Evolutionary conservation across 1,284 basidiomycete genomes (phyloP).

Genomic region (Puccinia triticina): DNA sequence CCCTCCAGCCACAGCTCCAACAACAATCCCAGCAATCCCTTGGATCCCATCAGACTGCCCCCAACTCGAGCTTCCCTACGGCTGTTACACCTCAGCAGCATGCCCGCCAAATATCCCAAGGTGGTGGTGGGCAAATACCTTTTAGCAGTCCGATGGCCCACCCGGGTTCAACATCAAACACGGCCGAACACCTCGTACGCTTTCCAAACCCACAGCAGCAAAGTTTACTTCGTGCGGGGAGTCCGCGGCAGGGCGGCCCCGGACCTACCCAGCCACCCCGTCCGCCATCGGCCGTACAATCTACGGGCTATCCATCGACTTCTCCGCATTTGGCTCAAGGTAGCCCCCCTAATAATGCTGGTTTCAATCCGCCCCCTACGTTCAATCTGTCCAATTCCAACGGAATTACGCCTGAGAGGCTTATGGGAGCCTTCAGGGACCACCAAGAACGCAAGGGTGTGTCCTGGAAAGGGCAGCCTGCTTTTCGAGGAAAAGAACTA

Average conservation of each 20-base stretch:
- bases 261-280: slow-evolving; percentile 43
- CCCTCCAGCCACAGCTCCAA: slow-evolving; percentile 31
- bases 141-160: slow-evolving; percentile 43
- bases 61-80: slow-evolving; percentile 32
- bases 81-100: slow-evolving; percentile 46
- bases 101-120: slow-evolving; percentile 28
- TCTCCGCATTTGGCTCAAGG: slow-evolving; percentile 27
- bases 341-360: slow-evolving; percentile 8
- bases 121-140: slow-evolving; percentile 23
- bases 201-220: slow-evolving; percentile 40
- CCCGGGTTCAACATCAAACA: slow-evolving; percentile 9
- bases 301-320: slow-evolving; percentile 21
- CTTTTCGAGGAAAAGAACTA: slow-evolving; percentile 44
- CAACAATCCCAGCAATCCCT: slow-evolving; percentile 23
- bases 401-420: slow-evolving; percentile 34
- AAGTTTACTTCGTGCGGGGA: slow-evolving; percentile 20
- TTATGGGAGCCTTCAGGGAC: slow-evolving; percentile 28
- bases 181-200: slow-evolving; percentile 27
- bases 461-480: slow-evolving; percentile 37
- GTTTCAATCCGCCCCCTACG: neutral
- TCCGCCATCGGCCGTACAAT: slow-evolving; percentile 34
- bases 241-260: slow-evolving; percentile 35
- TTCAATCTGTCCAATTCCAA: neutral
- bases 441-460: slow-evolving; percentile 10
- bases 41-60: slow-evolving; percentile 6